These are phyloP conservation scores for Sinapis alba DNA, from an alignment of 441 rosid species.

Conservation along the genomic window DNA sequence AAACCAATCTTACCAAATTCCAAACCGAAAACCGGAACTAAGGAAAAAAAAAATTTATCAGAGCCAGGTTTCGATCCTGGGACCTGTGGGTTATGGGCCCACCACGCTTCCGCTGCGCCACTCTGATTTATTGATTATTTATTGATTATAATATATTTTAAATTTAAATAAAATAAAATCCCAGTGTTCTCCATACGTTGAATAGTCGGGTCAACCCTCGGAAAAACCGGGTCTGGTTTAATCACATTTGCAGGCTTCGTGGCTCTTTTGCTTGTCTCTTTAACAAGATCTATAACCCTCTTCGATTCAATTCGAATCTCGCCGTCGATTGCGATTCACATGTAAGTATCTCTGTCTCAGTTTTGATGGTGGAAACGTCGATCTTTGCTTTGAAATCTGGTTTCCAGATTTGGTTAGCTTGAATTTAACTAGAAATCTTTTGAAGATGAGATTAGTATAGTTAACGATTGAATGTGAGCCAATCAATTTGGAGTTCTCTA, in stretches of 20 bases:
- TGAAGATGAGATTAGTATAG: neutral
- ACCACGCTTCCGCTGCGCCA: constrained; percentile 99
- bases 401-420: neutral
- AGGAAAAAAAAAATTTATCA: too few relatives aligned
- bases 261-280: too few relatives aligned
- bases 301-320: constrained; percentile 7
- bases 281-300: neutral
- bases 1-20: too few relatives aligned
- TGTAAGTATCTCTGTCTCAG: constrained; percentile 13
- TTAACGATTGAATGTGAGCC: neutral
- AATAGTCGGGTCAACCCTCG: neutral
- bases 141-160: too few relatives aligned
- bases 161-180: too few relatives aligned
- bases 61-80: constrained; percentile 97
- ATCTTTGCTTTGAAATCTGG: neutral
- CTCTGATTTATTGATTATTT: constrained; percentile 59
- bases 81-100: constrained; percentile 99
- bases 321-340: constrained; percentile 1
- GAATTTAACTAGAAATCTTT: too few relatives aligned
- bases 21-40: too few relatives aligned
- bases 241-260: too few relatives aligned
- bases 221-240: too few relatives aligned
- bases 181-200: too few relatives aligned
- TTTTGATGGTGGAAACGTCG: neutral
- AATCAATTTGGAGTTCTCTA: neutral